Conservation (phyloP, 1,284 basidiomycete species). For the Vanrija sp. region DNA sequence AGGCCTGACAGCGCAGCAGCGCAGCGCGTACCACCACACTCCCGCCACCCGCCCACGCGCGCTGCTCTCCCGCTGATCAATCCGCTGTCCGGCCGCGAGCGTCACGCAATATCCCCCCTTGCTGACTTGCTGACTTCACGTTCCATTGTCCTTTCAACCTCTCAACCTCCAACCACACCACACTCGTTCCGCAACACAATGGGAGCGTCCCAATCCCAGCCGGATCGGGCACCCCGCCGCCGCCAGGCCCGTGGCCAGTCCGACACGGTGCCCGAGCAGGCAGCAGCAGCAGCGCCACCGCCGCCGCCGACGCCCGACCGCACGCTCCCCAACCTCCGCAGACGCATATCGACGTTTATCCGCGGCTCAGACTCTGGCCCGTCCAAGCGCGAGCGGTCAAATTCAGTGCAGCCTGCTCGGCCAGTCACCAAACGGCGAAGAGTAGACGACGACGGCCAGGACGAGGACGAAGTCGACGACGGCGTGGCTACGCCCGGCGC, state of each 20-base stretch:
- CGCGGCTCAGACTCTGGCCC: neutral
- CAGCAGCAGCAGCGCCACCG: too few relatives aligned
- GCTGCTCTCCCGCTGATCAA: too few relatives aligned
- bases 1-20: too few relatives aligned
- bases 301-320: neutral
- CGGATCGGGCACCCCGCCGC: neutral
- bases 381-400: constrained; percentile 16
- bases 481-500: neutral
- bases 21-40: too few relatives aligned
- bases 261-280: neutral
- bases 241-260: neutral
- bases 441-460: constrained; percentile 4
- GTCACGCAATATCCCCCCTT: too few relatives aligned
- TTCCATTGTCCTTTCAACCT: too few relatives aligned
- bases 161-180: too few relatives aligned
- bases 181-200: constrained; percentile 7
- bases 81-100: too few relatives aligned
- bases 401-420: constrained; percentile 6
- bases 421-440: constrained; percentile 9
- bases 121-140: too few relatives aligned
- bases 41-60: too few relatives aligned
- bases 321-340: neutral
- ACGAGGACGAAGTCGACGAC: neutral
- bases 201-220: constrained; percentile 31
- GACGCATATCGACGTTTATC: neutral